phyloP scores from a whole-genome alignment of 2,329 filamentous ascomycete species.

The Calonectria leucothoes region DNA sequence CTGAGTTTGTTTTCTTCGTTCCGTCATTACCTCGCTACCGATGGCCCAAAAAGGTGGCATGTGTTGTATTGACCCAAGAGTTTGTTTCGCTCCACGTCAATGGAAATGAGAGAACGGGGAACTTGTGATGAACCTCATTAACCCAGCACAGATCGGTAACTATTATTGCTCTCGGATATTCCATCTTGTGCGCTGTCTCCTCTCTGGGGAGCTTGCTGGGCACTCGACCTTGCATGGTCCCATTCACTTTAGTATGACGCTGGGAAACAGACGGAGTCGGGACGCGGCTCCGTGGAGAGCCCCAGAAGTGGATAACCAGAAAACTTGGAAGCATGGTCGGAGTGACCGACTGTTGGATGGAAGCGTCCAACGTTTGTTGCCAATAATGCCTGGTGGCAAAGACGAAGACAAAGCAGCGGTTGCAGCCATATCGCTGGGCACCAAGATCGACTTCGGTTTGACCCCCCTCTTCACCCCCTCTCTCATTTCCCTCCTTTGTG shows the following conservation, averaged over 20 bases:
- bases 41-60: not conserved
- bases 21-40: not conserved
- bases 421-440: slow-evolving; percentile 1
- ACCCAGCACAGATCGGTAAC: not conserved
- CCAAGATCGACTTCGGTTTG: not conserved
- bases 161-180: not conserved
- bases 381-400: not conserved
- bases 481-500: not conserved
- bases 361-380: not conserved
- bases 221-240: not conserved
- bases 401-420: not conserved
- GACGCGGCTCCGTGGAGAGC: slow-evolving; percentile 1
- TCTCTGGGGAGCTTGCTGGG: not conserved
- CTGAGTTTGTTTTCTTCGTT: not conserved
- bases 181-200: not conserved
- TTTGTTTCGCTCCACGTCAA: not conserved
- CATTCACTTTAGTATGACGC: not conserved
- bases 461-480: no score
- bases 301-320: slow-evolving; percentile 2
- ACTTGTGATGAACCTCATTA: not conserved
- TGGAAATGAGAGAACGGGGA: slow-evolving; percentile 1
- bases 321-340: slow-evolving; percentile 4
- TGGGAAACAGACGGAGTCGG: not conserved
- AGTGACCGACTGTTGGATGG: not conserved
- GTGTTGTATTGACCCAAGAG: not conserved